These are phyloP conservation scores for Sanguinoderma infundibulare DNA, from an alignment of 1,284 basidiomycete species.

Conservation along the genomic window DNA sequence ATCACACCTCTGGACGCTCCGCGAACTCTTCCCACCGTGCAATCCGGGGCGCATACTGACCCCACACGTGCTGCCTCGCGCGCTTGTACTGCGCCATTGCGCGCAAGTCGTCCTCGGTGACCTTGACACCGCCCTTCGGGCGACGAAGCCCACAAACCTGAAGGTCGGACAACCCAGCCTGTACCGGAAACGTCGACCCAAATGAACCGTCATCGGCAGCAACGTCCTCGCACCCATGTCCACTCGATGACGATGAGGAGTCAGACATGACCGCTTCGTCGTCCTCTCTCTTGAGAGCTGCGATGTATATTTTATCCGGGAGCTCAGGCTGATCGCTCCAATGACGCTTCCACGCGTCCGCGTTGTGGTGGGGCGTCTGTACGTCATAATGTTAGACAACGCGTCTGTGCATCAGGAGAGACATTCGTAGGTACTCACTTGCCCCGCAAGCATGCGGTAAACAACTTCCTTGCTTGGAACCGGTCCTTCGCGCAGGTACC, in stretches of 20 bases:
- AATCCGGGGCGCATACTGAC: background rate
- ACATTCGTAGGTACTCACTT: background rate
- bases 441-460: background rate
- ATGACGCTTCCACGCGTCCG: constrained; percentile 5
- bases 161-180: too few species aligned
- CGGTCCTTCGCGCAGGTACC: background rate
- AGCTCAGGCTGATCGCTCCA: constrained; percentile 1
- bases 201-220: background rate
- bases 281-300: background rate
- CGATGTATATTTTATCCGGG: constrained; percentile 4
- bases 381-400: background rate
- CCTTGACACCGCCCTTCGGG: background rate
- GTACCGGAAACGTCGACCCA: background rate
- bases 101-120: background rate
- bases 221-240: background rate
- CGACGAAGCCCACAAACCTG: too few species aligned
- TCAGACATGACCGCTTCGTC: background rate
- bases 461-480: background rate
- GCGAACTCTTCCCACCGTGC: background rate
- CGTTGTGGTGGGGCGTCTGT: constrained; percentile 7
- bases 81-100: constrained; percentile 11
- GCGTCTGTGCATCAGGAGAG: background rate
- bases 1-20: background rate
- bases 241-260: background rate
- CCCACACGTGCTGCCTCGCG: background rate